Conservation (phyloP, 2,329 filamentous ascomycete species). For the Macroventuria anomochaeta region DNA sequence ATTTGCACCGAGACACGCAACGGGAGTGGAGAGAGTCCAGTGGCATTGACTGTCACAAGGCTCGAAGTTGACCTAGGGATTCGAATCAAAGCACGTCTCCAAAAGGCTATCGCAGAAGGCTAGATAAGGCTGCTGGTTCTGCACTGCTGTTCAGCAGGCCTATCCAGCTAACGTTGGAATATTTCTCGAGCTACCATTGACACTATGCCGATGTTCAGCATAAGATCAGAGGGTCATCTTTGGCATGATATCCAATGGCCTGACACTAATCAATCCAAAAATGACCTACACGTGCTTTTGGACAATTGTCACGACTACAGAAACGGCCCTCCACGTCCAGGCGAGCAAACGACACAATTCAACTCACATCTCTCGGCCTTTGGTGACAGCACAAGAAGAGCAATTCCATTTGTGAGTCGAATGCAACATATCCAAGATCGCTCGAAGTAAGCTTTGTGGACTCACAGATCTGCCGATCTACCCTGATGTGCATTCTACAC, state of each 20-base stretch:
- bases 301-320: neutral
- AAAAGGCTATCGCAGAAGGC: neutral
- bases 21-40: neutral
- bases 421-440: neutral
- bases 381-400: neutral
- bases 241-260: neutral
- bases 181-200: neutral
- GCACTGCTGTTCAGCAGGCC: neutral
- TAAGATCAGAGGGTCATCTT: neutral
- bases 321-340: neutral
- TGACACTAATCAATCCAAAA: neutral
- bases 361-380: neutral
- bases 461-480: constrained; percentile 11
- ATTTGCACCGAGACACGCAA: neutral
- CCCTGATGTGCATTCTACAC: neutral
- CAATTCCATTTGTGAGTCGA: neutral
- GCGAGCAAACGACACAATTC: neutral
- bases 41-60: neutral
- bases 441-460: constrained; percentile 4
- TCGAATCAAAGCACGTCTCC: neutral
- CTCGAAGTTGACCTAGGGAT: neutral
- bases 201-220: neutral
- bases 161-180: neutral
- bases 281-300: neutral
- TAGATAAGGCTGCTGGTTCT: neutral